Percentiles rank a stretch among this genome's conserved stretches.
Conservation (phyloP, 805 yeast genomes). For the Metschnikowia gruessii region DNA sequence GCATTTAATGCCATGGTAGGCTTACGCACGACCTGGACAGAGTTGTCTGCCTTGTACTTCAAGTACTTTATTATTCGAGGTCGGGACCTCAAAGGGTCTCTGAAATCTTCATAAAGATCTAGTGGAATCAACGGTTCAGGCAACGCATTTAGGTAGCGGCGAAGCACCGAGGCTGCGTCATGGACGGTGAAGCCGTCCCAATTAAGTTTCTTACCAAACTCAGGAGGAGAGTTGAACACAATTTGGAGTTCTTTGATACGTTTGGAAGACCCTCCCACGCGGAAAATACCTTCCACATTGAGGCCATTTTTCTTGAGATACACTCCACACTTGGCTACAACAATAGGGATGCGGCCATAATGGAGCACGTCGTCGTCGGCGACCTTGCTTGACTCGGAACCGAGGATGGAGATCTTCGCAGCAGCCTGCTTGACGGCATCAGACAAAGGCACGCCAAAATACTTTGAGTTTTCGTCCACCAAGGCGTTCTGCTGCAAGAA, state of each 20-base stretch:
- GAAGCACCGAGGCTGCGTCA: slow-evolving; percentile 88
- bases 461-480: slow-evolving; percentile 51
- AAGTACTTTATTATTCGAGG: slow-evolving; percentile 66
- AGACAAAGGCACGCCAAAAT: slow-evolving; percentile 75
- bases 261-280: slow-evolving; percentile 89
- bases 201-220: slow-evolving; percentile 78
- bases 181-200: slow-evolving; percentile 97
- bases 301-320: slow-evolving; percentile 75
- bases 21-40: background rate
- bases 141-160: slow-evolving; percentile 80
- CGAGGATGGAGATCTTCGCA: slow-evolving; percentile 67
- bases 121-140: slow-evolving; percentile 93
- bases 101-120: slow-evolving; percentile 67
- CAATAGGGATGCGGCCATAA: slow-evolving; percentile 87
- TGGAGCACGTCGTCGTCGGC: slow-evolving; percentile 59
- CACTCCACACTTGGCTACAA: slow-evolving; percentile 95
- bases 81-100: slow-evolving; percentile 67
- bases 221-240: slow-evolving; percentile 82
- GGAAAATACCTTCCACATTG: slow-evolving; percentile 83
- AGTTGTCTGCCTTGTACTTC: slow-evolving; percentile 51
- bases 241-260: slow-evolving; percentile 83
- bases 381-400: slow-evolving; percentile 31
- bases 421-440: slow-evolving; percentile 72
- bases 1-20: background rate
- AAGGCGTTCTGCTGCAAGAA: slow-evolving; percentile 44